Evolutionary conservation across 108 stramenopile genomes (phyloP).

Genomic region (Aureococcus anophagefferens): DNA sequence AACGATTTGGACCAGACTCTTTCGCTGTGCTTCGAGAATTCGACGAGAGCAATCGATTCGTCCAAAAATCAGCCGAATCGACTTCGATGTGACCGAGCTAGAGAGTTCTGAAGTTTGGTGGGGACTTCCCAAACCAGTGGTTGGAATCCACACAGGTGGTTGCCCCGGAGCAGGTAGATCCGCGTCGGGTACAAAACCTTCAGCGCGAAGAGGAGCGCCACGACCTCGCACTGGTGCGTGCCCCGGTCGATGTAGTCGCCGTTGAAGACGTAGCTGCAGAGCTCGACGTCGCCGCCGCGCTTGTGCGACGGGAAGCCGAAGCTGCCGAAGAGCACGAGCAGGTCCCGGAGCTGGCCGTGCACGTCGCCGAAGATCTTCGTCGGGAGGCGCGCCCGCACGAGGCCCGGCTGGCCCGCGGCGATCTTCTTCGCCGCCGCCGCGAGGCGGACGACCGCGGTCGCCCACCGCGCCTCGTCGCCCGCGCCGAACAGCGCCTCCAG

Average conservation of each 20-base stretch:
- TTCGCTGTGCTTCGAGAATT: too few species aligned
- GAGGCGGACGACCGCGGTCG: too few species aligned
- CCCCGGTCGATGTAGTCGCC: conserved; percentile 59
- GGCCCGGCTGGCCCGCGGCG: conserved; percentile 32
- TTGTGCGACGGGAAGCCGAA: conserved; percentile 36
- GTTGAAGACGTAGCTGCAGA: conserved; percentile 52
- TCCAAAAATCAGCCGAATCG: too few species aligned
- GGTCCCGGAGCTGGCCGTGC: conserved; percentile 54
- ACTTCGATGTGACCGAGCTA: too few species aligned
- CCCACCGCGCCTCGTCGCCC: too few species aligned
- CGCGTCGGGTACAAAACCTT: conserved; percentile 32
- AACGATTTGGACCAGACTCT: too few species aligned
- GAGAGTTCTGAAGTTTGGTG: too few species aligned
- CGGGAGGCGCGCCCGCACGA: conserved; percentile 3
- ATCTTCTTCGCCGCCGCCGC: conserved; percentile 1
- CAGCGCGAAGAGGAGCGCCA: conserved; percentile 38
- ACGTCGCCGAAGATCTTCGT: conserved; percentile 35
- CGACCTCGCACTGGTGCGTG: conserved; percentile 35
- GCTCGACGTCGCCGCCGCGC: not conserved
- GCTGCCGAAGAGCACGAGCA: conserved; percentile 45
- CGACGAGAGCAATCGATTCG: too few species aligned
- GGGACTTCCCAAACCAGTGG: too few species aligned
- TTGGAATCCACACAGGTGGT: too few species aligned
- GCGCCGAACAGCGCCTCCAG: too few species aligned
- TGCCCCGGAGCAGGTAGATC: conserved; percentile 42